Evolutionary conservation across 2,329 filamentous ascomycete genomes (phyloP), one percentile per base, ranked within the genome.

Genomic region (Beauveria scarabaeidicola): DNA sequence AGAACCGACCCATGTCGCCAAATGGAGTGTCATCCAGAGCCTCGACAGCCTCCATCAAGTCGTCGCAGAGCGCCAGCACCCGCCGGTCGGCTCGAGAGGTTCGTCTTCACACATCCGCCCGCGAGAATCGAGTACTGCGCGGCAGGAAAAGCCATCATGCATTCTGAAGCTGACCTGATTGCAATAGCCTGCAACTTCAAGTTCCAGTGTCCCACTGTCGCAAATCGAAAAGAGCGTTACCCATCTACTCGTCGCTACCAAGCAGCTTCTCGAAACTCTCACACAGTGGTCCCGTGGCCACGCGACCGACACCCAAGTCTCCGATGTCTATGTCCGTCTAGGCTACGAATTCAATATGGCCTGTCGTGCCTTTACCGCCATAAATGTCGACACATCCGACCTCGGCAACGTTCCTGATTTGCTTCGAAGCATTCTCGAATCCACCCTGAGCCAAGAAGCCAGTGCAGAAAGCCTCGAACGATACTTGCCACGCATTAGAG

Each of bases 281-380:
- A 99, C 94, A 51, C 89, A 96, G 80, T 99, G 94, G 94, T 99
- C 94, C 61, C 90, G 93, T 60, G 88, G 90, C 63, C 87, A 89
- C 68, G 92, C 94, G 58, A 92, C 91, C 64, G 94, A 99, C 75
- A 89, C 88, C 63, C 90, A 97, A 72, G 94, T 99, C 61, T 97
- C 94, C 13, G 94, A 99, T 72, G 94, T 99, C 67, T 99, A 99
- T 71, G 94, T 99, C 62, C 88, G 94, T 62, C 78, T 99, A 63
- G 94, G 94, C 51, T 99, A 99, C 75, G 94, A 99, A 75, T 99
- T 99, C 81, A 99, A 99, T 75, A 94, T 99, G 78, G 94, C 94
- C 29, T 97, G 93, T 73, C 88, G 94, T 59, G 93, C 94, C 63
- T 99, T 99, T 75, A 91, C 90, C 68, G 91, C 92, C 61, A 99